Evolutionary conservation across 306 rosid genomes (phyloP).

Genomic region (Pterocarpus santalinus): DNA sequence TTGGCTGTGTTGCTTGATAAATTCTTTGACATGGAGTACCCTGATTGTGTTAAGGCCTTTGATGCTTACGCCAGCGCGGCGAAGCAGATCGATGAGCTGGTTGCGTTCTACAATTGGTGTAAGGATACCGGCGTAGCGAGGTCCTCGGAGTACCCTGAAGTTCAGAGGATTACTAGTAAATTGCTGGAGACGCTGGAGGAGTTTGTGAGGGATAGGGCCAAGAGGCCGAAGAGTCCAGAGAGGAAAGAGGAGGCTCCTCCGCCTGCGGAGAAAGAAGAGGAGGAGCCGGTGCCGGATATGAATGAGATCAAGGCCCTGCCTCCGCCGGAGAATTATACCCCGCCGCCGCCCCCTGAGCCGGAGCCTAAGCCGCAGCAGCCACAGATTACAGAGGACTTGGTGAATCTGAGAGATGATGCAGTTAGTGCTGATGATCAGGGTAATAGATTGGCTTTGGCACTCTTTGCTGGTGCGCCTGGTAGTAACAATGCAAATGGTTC

Average conservation of each 20-base stretch:
- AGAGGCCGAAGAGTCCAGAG: conserved; percentile 89
- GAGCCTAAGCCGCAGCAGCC: conserved; percentile 68
- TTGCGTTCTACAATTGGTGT: conserved; percentile 80
- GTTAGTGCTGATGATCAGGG: conserved; percentile 87
- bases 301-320: conserved; percentile 95
- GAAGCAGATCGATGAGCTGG: conserved; percentile 89
- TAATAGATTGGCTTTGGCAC: conserved; percentile 84
- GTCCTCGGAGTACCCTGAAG: conserved; percentile 94
- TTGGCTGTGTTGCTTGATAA: conserved; percentile 90
- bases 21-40: conserved; percentile 94
- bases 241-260: conserved; percentile 70
- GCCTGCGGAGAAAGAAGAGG: conserved; percentile 58
- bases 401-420: conserved; percentile 84
- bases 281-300: conserved; percentile 82
- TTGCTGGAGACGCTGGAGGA: conserved; percentile 93
- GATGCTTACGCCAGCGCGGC: conserved; percentile 95
- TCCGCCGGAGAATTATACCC: conserved; percentile 83
- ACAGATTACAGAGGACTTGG: conserved; percentile 66
- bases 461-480: conserved; percentile 81
- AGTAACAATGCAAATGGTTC: conserved; percentile 75
- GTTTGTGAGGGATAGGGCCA: conserved; percentile 92
- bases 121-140: conserved; percentile 86
- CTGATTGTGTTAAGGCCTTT: conserved; percentile 90
- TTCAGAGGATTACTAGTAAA: conserved; percentile 90
- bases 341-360: conserved; percentile 80